Conservation (phyloP, 768 basidiomycete species). For the Pulveroboletus frians region DNA sequence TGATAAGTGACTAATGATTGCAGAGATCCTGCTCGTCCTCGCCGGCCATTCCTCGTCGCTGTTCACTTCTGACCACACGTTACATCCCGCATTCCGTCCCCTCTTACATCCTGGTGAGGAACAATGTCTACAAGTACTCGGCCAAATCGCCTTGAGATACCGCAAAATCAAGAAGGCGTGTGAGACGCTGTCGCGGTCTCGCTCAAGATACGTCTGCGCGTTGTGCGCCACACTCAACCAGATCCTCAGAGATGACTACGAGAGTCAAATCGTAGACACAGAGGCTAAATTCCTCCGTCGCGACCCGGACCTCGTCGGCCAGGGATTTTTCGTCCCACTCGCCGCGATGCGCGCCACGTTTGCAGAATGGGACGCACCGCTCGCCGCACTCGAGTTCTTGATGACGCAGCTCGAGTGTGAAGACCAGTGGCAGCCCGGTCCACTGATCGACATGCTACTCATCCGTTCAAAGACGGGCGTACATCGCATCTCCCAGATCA, state of each 20-base stretch:
- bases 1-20: slow-evolving; percentile 54
- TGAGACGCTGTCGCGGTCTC: slow-evolving; percentile 45
- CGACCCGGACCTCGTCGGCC: slow-evolving; percentile 73
- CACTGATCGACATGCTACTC: slow-evolving; percentile 74
- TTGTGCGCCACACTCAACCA: slow-evolving; percentile 68
- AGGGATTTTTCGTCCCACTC: slow-evolving; percentile 78
- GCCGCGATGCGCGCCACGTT: slow-evolving; percentile 81
- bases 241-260: slow-evolving; percentile 77
- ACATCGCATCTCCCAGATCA: slow-evolving; percentile 65
- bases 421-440: slow-evolving; percentile 59
- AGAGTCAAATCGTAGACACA: slow-evolving; percentile 70
- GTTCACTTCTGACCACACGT: slow-evolving; percentile 54
- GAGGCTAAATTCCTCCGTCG: slow-evolving; percentile 74
- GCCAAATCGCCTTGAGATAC: slow-evolving; percentile 70
- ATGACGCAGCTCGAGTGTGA: slow-evolving; percentile 56
- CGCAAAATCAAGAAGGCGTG: slow-evolving; percentile 62
- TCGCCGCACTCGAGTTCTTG: slow-evolving; percentile 64
- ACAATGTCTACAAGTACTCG: slow-evolving; percentile 77
- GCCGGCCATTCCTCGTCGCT: slow-evolving; percentile 85
- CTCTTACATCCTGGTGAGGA: slow-evolving; percentile 88
- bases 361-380: slow-evolving; percentile 83
- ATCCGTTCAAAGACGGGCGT: slow-evolving; percentile 73
- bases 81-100: slow-evolving; percentile 60
- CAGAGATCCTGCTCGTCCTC: slow-evolving; percentile 82
- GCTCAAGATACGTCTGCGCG: slow-evolving; percentile 75